These are phyloP conservation scores for Closterium sp. DNA, from an alignment of 139 green algal species.

Conservation along the genomic window DNA sequence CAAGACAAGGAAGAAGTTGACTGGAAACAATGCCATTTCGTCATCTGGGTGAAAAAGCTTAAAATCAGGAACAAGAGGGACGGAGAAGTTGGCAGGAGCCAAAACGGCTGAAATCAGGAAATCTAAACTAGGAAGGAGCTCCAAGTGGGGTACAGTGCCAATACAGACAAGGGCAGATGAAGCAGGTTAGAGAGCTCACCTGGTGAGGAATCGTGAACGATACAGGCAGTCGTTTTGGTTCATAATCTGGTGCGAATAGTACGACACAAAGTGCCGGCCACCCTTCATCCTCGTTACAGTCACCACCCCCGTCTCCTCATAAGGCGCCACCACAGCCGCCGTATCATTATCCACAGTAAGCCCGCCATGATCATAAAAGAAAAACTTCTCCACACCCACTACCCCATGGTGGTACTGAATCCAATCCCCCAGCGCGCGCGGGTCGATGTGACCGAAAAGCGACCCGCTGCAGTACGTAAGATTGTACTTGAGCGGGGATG, in stretches of 20 bases:
- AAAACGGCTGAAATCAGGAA: no score
- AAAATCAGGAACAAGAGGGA: no score
- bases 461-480: neutral
- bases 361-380: neutral
- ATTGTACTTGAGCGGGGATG: neutral
- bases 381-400: neutral
- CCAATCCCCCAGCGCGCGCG: neutral
- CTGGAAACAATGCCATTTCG: no score
- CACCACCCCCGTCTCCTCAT: neutral
- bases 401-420: neutral
- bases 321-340: neutral
- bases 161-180: no score
- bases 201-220: neutral
- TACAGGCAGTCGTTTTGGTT: neutral
- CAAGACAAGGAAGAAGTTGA: no score
- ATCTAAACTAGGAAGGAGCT: no score
- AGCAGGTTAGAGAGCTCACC: neutral
- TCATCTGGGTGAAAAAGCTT: no score
- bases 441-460: neutral
- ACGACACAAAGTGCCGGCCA: neutral
- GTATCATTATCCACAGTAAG: neutral
- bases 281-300: neutral
- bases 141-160: no score
- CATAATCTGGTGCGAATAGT: neutral
- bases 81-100: no score